phyloP scores from a whole-genome alignment of 225 moss, liverwort and hornwort species.

The Physcomitrium patens region DNA sequence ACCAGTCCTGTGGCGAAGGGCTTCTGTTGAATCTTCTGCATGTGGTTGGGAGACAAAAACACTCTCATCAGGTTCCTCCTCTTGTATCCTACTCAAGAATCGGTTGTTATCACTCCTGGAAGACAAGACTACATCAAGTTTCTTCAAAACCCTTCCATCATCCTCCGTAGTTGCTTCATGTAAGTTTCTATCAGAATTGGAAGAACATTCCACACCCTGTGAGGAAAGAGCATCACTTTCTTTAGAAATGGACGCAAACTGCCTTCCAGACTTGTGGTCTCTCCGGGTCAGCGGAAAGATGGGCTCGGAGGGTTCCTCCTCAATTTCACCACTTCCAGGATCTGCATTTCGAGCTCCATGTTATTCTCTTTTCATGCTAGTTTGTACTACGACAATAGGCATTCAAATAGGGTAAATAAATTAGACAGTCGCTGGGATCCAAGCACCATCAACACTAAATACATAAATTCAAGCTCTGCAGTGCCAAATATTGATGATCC shows the following conservation, averaged over 20 bases:
- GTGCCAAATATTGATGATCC: neutral
- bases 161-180: neutral
- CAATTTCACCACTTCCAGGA: too few species aligned
- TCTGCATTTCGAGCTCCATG: too few species aligned
- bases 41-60: constrained; percentile 39
- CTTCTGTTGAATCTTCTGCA: constrained; percentile 31
- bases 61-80: constrained; percentile 50
- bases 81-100: constrained; percentile 55
- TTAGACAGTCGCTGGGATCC: neutral
- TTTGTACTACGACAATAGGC: neutral
- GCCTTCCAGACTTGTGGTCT: too few species aligned
- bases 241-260: too few species aligned
- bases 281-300: too few species aligned
- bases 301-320: too few species aligned
- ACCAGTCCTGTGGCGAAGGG: constrained; percentile 29
- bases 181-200: too few species aligned
- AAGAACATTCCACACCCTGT: too few species aligned
- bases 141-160: constrained; percentile 34
- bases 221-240: too few species aligned
- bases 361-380: constrained; percentile 21
- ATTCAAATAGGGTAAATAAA: neutral
- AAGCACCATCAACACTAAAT: neutral
- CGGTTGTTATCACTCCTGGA: constrained; percentile 37
- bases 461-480: neutral
- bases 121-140: constrained; percentile 32